A percentile compares a stretch with the other conserved stretches of the same genome.
Evolutionary conservation across 2,329 filamentous ascomycete genomes (phyloP).

Genomic region (Nemania abortiva): DNA sequence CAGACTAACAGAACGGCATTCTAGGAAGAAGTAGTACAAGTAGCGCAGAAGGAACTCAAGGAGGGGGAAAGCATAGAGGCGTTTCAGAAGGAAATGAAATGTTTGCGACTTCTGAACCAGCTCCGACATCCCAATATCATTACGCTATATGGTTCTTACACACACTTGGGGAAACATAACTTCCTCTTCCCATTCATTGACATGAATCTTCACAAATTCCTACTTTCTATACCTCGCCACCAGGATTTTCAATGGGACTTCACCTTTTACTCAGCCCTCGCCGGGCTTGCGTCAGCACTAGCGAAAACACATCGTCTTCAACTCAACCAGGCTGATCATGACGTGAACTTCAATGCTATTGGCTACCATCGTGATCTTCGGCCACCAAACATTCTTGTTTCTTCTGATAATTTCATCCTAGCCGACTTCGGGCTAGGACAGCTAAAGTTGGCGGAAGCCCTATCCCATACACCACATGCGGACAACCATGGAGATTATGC

Average conservation of each 20-base stretch:
- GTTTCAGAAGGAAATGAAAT: not conserved
- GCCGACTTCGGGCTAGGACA: conserved; percentile 21
- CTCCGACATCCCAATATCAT: conserved; percentile 25
- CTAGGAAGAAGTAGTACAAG: not conserved
- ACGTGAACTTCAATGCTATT: conserved; percentile 7
- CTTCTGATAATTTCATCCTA: conserved; percentile 1
- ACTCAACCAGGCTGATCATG: conserved; percentile 8
- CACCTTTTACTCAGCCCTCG: conserved; percentile 20
- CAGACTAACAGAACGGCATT: too few species aligned
- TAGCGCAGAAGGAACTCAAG: not conserved
- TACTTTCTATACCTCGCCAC: not conserved
- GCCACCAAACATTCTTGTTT: conserved; percentile 14
- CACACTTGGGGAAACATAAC: not conserved
- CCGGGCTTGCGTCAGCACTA: conserved; percentile 12
- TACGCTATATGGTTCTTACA: conserved; percentile 12
- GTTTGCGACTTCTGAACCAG: conserved; percentile 23
- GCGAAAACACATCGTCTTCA: not conserved
- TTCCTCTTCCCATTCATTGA: conserved; percentile 21
- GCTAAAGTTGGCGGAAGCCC: not conserved
- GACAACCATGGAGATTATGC: not conserved
- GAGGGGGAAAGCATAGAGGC: not conserved
- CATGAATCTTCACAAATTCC: not conserved
- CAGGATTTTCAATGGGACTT: conserved; percentile 10
- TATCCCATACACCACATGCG: conserved; percentile 9
- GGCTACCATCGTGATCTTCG: conserved; percentile 24